phyloP scores from a whole-genome alignment of 176 grass and related monocot genomes.

The Musa itinerans region DNA sequence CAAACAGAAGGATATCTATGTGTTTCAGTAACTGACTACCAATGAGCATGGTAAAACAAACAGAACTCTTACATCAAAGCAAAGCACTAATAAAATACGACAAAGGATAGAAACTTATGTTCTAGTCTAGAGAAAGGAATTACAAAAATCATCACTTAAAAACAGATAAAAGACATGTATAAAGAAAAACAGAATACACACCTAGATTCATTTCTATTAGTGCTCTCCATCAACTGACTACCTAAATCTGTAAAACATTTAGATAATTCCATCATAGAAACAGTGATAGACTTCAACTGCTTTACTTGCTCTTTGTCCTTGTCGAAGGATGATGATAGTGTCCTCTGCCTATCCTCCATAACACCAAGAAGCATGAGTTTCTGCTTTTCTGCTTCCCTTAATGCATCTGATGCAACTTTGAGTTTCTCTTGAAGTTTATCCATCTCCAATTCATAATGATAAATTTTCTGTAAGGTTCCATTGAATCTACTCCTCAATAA shows the following conservation, averaged over 20 bases:
- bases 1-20: background rate
- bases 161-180: background rate
- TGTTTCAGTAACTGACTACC: too few species aligned
- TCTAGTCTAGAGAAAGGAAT: too few species aligned
- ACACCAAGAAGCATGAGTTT: constrained; percentile 40
- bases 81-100: background rate
- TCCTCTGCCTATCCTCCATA: constrained; percentile 45
- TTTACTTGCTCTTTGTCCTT: constrained; percentile 23
- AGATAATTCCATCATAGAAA: constrained; percentile 35
- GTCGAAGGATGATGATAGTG: constrained; percentile 10
- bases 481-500: constrained; percentile 48
- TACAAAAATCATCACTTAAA: background rate
- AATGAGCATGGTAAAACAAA: background rate
- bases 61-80: background rate
- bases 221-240: constrained; percentile 31
- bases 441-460: constrained; percentile 44
- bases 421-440: constrained; percentile 37
- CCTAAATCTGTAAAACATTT: constrained; percentile 48
- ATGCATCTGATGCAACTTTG: constrained; percentile 26
- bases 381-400: constrained; percentile 49
- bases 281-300: constrained; percentile 27
- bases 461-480: constrained; percentile 44
- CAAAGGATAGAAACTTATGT: background rate
- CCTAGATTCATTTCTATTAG: constrained; percentile 47
- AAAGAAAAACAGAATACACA: constrained; percentile 16